Base-by-base conservation (phyloP, 2,329 filamentous ascomycete species). In the Diplocarpon rosae region DNA sequence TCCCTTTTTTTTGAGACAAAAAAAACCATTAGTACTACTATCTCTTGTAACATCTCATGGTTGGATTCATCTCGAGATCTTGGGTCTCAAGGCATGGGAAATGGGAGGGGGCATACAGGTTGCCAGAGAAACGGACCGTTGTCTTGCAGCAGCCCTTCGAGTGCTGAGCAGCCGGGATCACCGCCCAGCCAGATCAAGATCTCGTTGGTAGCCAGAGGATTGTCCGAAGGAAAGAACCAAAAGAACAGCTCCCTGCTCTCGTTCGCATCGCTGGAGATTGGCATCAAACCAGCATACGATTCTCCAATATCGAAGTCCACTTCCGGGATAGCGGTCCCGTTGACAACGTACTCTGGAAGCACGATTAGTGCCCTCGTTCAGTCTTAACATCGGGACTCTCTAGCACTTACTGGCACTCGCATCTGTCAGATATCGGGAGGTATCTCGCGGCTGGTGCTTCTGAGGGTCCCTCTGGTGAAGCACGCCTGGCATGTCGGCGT, bases 71-170 rank as follows among this genome's bases (percentile, higher is more conserved):
- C 20, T 24, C 7, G 20, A 24, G 20, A 24, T 24, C 20, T 24
- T 24, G 20, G 20, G 7, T 24, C 20, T 24, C 20, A 4, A 24
- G 20, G 7, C 4, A 24, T 24, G 20, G 7, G 3, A 24, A 7
- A 24, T 7, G 20, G 20, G 20, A 24, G 7, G 20, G 20, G 3
- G 20, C 20, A 7, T 29, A 33, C 38, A 10, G 76, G 70, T 58
- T 82, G 75, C 80, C 81, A 85, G 5, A 73, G 46, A 56, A 86
- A 82, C 0, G 84, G 81, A 0, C 85, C 84, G 54, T 87, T 89
- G 55, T 90, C 85, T 40, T 85, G 82, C 9, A 90, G 61, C 1
- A 89, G 67, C 7, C 82, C 83, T 52, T 79, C 72, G 20, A 1
- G 78, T 83, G 28, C 68, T 70, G 54, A 24, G 20, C 72, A 77